Base-by-base conservation (phyloP, 1,139 yeast genomes). In the Geotrichum klebahnii region DNA sequence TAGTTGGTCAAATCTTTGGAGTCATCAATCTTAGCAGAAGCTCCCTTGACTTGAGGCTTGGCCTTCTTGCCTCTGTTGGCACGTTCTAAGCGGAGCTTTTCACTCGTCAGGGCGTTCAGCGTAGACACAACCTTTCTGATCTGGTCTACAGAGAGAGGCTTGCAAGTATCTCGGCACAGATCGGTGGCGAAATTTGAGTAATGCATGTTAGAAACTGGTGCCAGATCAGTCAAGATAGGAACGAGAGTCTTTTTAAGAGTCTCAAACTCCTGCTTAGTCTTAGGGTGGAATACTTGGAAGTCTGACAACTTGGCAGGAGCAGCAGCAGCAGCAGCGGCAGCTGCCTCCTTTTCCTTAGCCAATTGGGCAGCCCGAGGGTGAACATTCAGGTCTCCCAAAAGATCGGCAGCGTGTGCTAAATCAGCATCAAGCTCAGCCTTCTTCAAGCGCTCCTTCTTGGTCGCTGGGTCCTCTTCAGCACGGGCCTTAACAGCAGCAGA, bases 41-140 rank as follows among this genome's bases (percentile, higher is more conserved):
- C 83, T 55, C 84, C 84, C 61, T 84, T 79, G 65, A 85, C 82
- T 46, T 90, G 80, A 60, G 86, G 86, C 75, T 88, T 89, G 57
- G 82, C 90, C 79, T 90, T 89, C 77, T 87, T 88, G 64, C 96
- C 97, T 66, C 97, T 95, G 64, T 94, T 95, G 42, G 94, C 84
- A 74, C 97, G 86, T 72, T 90, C 97, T 53, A 83, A 84, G 67
- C 82, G 84, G 68, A 84, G 92, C 73, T 92, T 92, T 52, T 89
- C 96, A 63, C 84, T 89, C 56, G 84, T 74, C 51, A 84, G 69
- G 5, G 90, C 92, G 60, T 81, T 86, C 63, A 92, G 74, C 1
- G 97, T 90, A 39, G 95, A 83, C 45, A 84, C 77, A 49, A 88
- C 89, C 70, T 89, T 92, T 70, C 96, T 79, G 50, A 85, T 77